Evolutionary conservation across 2,329 filamentous ascomycete genomes (phyloP), one percentile per base, ranked within the genome.

Genomic region (Blastomyces silverae): DNA sequence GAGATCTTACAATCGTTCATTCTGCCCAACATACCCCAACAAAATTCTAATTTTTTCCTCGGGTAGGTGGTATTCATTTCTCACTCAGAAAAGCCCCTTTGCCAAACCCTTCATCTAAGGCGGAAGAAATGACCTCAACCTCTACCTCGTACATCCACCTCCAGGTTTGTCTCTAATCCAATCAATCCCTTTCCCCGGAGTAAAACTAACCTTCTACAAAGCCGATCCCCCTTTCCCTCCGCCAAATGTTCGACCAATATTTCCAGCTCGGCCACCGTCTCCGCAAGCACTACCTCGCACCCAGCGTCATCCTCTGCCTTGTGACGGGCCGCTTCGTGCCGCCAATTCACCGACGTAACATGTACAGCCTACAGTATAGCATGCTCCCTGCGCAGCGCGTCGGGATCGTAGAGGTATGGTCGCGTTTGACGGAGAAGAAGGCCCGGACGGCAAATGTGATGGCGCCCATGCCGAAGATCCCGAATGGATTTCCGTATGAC

Each of bases 161-260:
- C 64, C 92, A 95, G 82, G 92, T 93, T 17, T 59, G 4, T 37
- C 56, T 44, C 34, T 42, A 39, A 31, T 42, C 37, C 44, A 39
- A 42, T 61, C 39, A 48, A 20, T 17, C 22, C 11, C 20, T 25
- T n/a, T 64, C 15, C 13, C n/a, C 11, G 48, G 62, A 8, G 10
- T 42, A 39, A 66, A 64, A 52, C 62, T 67, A 8, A 65, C 67
- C 42, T 70, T 69, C 67, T 66, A 68, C 13, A 52, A 70, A 94
- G 88, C 93, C 93, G 3, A 89, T 96, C 7, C 93, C 94, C 2
- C 85, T 99, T 7, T 87, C 90, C 3, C 90, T 97, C 69, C 85
- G 88, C n/a, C 90, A 90, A 71, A 97, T 97, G 86, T 97, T 99
- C 77, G 86, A 95, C 66, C 92, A 97, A 73, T 99, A 99, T 78